Conservation (phyloP, 2,329 filamentous ascomycete species). For the Setomelanomma holmii region DNA sequence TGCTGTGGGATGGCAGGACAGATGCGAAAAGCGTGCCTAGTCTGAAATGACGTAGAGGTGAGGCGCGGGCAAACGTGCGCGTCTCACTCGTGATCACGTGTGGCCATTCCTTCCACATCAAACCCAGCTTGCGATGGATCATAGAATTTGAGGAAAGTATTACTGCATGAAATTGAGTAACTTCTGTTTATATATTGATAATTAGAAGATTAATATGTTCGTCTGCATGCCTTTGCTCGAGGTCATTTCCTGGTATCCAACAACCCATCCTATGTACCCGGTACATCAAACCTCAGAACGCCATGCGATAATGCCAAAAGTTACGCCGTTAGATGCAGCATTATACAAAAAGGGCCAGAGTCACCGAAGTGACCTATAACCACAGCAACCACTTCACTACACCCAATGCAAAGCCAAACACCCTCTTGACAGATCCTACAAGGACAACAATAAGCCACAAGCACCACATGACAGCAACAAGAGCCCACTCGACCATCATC, state of each 20-base stretch:
- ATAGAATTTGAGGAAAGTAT: too few relatives aligned
- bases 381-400: conserved; percentile 83
- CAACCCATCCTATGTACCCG: too few relatives aligned
- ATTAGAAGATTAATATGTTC: not conserved
- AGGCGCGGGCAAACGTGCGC: conserved; percentile 2
- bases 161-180: not conserved
- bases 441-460: conserved; percentile 90
- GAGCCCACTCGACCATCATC: conserved; percentile 83
- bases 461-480: conserved; percentile 92
- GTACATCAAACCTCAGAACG: not conserved
- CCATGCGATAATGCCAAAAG: not conserved
- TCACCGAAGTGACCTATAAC: conserved; percentile 44
- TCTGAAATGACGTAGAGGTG: conserved; percentile 21
- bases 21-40: not conserved
- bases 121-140: too few relatives aligned
- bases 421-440: conserved; percentile 68
- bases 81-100: conserved; percentile 11
- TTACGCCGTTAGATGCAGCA: conserved; percentile 7
- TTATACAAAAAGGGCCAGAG: conserved; percentile 1
- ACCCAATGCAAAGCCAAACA: conserved; percentile 65
- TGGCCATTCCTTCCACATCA: too few relatives aligned
- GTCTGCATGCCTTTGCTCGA: too few relatives aligned
- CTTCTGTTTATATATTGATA: not conserved
- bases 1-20: not conserved
- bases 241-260: not conserved